A percentile compares a stretch with the other conserved stretches of the same genome.
Evolutionary conservation across 2,329 filamentous ascomycete species (phyloP).

Genomic region (Moelleriella libera): DNA sequence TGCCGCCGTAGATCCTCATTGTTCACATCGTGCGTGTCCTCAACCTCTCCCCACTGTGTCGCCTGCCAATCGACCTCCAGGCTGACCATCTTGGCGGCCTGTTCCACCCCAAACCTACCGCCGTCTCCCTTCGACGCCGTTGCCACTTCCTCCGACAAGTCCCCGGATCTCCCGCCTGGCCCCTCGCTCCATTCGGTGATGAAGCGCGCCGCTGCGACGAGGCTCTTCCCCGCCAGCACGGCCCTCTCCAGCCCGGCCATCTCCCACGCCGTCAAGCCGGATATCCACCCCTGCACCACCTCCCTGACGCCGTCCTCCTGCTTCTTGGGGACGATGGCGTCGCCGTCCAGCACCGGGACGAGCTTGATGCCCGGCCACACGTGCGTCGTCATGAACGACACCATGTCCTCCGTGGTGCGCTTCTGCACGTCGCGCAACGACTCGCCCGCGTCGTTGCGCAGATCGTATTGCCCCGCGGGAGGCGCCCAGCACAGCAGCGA

Average conservation of each 20-base stretch:
- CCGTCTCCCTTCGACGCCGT: constrained; percentile 4
- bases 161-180: constrained; percentile 34
- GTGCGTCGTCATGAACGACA: constrained; percentile 52
- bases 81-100: constrained; percentile 64
- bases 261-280: constrained; percentile 60
- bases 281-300: constrained; percentile 66
- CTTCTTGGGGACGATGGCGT: constrained; percentile 59
- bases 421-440: constrained; percentile 62
- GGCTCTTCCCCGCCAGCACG: constrained; percentile 72
- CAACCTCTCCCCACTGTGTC: constrained; percentile 85
- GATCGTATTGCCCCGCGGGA: constrained; percentile 32
- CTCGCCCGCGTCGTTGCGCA: constrained; percentile 31
- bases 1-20: constrained; percentile 80
- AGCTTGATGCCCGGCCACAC: constrained; percentile 81
- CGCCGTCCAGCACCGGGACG: constrained; percentile 61
- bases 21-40: constrained; percentile 95
- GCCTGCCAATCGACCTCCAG: constrained; percentile 88
- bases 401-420: constrained; percentile 52
- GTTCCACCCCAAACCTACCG: constrained; percentile 58
- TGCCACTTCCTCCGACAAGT: constrained; percentile 8
- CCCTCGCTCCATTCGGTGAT: constrained; percentile 80
- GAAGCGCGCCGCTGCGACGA: constrained; percentile 63
- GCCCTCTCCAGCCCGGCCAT: constrained; percentile 77
- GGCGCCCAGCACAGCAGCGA: constrained; percentile 81
- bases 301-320: constrained; percentile 65